A percentile compares a stretch with the other conserved stretches of the same genome.
Conservation (phyloP, 1,284 basidiomycete species). For the Cryptococcus sp. region DNA sequence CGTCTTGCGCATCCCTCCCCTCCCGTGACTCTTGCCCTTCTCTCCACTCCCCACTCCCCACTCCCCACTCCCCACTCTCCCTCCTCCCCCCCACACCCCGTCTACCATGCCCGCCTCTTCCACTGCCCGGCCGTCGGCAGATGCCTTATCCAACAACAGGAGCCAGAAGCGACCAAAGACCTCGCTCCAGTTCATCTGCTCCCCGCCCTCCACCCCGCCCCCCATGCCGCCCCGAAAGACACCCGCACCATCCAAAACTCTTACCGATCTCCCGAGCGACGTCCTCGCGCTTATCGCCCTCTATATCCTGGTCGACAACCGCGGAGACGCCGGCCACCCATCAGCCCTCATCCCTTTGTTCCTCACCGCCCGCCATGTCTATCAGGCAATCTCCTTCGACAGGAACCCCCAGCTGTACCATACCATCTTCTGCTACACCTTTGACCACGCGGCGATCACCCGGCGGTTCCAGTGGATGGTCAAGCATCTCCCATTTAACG, state of each 20-base stretch:
- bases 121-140: too few species aligned
- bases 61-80: too few species aligned
- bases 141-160: not conserved
- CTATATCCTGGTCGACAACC: conserved; percentile 28
- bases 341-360: conserved; percentile 35
- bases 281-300: conserved; percentile 31
- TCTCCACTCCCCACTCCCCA: too few species aligned
- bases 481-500: conserved; percentile 22
- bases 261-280: conserved; percentile 26
- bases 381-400: conserved; percentile 42
- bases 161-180: conserved; percentile 19
- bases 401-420: conserved; percentile 50
- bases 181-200: conserved; percentile 37
- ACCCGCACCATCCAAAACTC: conserved; percentile 1
- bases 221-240: conserved; percentile 5
- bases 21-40: too few species aligned
- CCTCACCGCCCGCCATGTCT: conserved; percentile 31
- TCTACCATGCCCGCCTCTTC: too few species aligned
- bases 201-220: conserved; percentile 14
- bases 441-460: conserved; percentile 42
- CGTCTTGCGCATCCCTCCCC: too few species aligned
- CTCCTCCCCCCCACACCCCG: too few species aligned
- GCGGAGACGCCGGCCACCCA: conserved; percentile 22
- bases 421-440: conserved; percentile 46
- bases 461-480: conserved; percentile 43